These are phyloP conservation scores for Camellia oleifera DNA, from an alignment of 179 eudicot species.

Conservation along the genomic window DNA sequence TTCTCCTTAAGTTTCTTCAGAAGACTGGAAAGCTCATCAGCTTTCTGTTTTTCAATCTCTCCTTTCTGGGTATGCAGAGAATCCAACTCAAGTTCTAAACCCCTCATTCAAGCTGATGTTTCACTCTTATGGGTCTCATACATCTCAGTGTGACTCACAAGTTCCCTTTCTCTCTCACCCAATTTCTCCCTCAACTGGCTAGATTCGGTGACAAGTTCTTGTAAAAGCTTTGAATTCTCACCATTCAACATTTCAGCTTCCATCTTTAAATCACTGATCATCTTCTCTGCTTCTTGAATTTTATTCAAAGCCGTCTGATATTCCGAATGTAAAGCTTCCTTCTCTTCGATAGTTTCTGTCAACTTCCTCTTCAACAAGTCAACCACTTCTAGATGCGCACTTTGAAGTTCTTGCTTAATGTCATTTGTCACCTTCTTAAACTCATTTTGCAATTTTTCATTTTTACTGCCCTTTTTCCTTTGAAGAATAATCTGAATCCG, in stretches of 20 bases:
- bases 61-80: slow-evolving; percentile 19
- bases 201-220: slow-evolving; percentile 35
- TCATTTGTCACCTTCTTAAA: slow-evolving; percentile 28
- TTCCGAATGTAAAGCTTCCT: slow-evolving; percentile 42
- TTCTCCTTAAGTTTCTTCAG: slow-evolving; percentile 46
- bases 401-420: slow-evolving; percentile 58
- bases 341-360: slow-evolving; percentile 41
- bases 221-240: slow-evolving; percentile 42
- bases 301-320: slow-evolving; percentile 32
- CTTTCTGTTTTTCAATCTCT: slow-evolving; percentile 46
- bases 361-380: slow-evolving; percentile 55
- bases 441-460: slow-evolving; percentile 44
- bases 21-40: slow-evolving; percentile 31
- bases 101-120: slow-evolving; percentile 20
- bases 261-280: slow-evolving; percentile 31
- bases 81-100: slow-evolving; percentile 28
- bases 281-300: slow-evolving; percentile 41
- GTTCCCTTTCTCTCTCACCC: slow-evolving; percentile 40
- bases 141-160: slow-evolving; percentile 39
- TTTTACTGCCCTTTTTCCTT: slow-evolving; percentile 40
- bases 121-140: slow-evolving; percentile 47
- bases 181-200: slow-evolving; percentile 35
- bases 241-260: slow-evolving; percentile 43
- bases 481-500: slow-evolving; percentile 45
- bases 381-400: slow-evolving; percentile 42